Evolutionary conservation across 441 rosid species (phyloP).

Genomic region (Syzygium malaccense): DNA sequence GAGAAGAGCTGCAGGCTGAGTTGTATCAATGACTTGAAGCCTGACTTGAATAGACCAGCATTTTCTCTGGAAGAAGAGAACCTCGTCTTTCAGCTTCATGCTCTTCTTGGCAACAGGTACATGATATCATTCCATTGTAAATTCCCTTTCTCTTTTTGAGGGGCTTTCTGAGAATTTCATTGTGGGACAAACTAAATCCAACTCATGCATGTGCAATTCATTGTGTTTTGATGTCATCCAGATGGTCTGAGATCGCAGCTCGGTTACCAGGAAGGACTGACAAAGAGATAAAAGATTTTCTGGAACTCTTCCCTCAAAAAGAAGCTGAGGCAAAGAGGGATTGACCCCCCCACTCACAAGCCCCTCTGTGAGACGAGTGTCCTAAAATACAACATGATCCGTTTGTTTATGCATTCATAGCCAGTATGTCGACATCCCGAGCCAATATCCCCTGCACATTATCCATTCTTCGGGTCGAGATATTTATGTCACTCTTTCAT

Average conservation of each 20-base stretch:
- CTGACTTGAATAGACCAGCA: not conserved
- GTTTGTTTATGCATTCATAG: no score
- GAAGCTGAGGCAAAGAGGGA: conserved; percentile 5
- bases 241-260: conserved; percentile 9
- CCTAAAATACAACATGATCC: no score
- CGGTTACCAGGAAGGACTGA: conserved; percentile 7
- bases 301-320: conserved; percentile 3
- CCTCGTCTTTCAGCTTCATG: not conserved
- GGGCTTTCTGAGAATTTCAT: not conserved
- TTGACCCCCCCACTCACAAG: conserved; percentile 3
- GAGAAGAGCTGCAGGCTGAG: conserved; percentile 1
- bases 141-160: not conserved
- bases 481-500: no score
- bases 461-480: no score
- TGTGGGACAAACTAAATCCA: not conserved
- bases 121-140: not conserved
- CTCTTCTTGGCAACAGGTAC: not conserved
- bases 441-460: no score
- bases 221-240: not conserved
- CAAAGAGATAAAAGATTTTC: conserved; percentile 1
- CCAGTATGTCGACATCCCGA: no score
- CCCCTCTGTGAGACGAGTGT: not conserved
- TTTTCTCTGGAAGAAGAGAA: conserved; percentile 3
- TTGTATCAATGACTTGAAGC: conserved; percentile 4
- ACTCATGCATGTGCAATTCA: not conserved